phyloP scores from a whole-genome alignment of 2,329 filamentous ascomycete species.

The Xylaria digitata region DNA sequence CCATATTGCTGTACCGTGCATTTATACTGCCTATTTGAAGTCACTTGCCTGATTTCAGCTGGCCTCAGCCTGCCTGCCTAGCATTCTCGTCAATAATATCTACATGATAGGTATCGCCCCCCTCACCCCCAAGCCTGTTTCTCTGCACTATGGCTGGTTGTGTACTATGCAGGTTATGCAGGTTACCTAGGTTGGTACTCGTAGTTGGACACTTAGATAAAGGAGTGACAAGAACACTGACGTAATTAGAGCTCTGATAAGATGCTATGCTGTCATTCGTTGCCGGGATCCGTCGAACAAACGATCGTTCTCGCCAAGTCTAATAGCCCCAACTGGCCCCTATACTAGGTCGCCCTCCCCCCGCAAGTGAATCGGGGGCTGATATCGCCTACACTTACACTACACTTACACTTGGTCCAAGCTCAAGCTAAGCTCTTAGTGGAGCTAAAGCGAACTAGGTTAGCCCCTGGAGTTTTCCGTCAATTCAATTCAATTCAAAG shows the following conservation, averaged over 20 bases:
- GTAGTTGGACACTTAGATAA: conserved; percentile 7
- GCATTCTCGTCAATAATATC: conserved; percentile 6
- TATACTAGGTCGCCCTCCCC: not conserved
- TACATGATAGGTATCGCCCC: too few species aligned
- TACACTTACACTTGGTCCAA: too few species aligned
- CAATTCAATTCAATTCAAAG: not conserved
- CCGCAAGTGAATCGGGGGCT: conserved; percentile 1
- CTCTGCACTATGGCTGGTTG: not conserved
- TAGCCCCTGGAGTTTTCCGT: not conserved
- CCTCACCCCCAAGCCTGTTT: too few species aligned
- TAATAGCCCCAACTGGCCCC: conserved; percentile 10
- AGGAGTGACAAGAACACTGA: conserved; percentile 33
- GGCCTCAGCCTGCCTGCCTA: not conserved
- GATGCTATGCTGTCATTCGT: conserved; percentile 31
- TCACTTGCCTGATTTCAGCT: not conserved
- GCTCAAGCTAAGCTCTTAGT: not conserved
- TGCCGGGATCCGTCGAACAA: not conserved
- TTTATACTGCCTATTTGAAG: too few species aligned
- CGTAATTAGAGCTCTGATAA: conserved; percentile 37
- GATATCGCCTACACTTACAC: not conserved
- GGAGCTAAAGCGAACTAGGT: not conserved
- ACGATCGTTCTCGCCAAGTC: conserved; percentile 20
- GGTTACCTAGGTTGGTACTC: too few species aligned
- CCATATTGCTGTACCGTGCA: too few species aligned
- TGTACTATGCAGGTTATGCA: too few species aligned